Evolutionary conservation across 2,329 filamentous ascomycete species (phyloP), one percentile per base, ranked within the genome.

Genomic region (Fusarium dimerum): DNA sequence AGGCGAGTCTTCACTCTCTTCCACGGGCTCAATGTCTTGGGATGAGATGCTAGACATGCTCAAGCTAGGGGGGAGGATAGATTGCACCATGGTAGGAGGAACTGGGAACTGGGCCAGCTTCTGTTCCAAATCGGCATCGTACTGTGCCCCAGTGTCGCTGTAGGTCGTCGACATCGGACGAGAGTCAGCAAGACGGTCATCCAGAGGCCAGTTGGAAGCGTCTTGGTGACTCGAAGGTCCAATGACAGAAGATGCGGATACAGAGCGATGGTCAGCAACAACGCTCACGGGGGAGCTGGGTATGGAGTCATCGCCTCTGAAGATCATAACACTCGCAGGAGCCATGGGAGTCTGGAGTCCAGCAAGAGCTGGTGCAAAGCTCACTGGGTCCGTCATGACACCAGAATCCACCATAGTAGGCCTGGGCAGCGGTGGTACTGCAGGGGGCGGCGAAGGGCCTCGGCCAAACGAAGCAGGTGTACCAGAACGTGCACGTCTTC

Each of bases 321-420:
- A 57, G 5, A 51, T 55, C 48, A 55, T 51, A 6, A 45, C 30
- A 32, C 57, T 40, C 43, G 55, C 39, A 16, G 47, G 45, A 34
- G 54, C 32, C 40, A 53, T 49, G 6, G 54, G 45, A 11, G 50
- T 59, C 15, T 55, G 51, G 6, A 57, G 30, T 5, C 40, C 50
- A n/a, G 42, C 30, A 3, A 59, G 46, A 16, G 57, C 54, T 5
- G 64, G 42, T 3, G 60, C 50, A 16, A 78, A 69, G 39, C 73
- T 74, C 51, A 84, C 72, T 1, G 81, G 77, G 7, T 87, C 83
- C 0, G 84, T 86, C 79, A 87, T 85, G 62, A 78, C 80, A 26
- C 78, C 76, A 36, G 75, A 79, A 56, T 87, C 83, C 10, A 85
- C 76, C 82, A 86, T 87, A 32, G 78, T 72, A 9, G 75, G 67